A percentile compares a stretch with the other conserved stretches of the same genome.
Evolutionary conservation across 306 rosid genomes (phyloP).

Genomic region (Cucurbita pepo): DNA sequence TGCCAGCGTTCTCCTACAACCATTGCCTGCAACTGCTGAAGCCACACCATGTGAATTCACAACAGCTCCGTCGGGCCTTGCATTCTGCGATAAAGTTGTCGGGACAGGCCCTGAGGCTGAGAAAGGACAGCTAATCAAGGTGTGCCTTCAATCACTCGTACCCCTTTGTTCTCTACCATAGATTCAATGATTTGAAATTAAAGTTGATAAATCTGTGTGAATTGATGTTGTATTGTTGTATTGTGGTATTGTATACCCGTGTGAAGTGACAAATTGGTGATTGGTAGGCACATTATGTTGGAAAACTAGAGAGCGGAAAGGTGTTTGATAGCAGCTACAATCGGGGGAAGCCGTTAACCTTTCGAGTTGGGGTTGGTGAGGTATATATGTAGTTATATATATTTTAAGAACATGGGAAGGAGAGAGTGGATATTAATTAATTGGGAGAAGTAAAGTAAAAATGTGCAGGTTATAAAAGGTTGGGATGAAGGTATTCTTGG

Average conservation of each 20-base stretch:
- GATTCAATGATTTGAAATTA: background rate
- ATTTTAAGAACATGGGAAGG: background rate
- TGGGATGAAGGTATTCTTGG: slow-evolving; percentile 95
- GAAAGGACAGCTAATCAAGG: slow-evolving; percentile 85
- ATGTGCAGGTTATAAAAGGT: slow-evolving; percentile 74
- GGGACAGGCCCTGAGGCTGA: slow-evolving; percentile 61
- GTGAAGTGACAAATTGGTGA: background rate
- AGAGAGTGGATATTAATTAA: background rate
- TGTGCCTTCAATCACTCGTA: background rate
- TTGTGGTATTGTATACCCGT: background rate
- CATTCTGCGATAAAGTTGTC: slow-evolving; percentile 60
- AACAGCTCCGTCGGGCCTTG: slow-evolving; percentile 69
- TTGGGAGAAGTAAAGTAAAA: background rate
- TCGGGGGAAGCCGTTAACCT: slow-evolving; percentile 79
- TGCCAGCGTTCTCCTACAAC: slow-evolving; percentile 7
- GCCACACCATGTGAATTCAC: slow-evolving; percentile 40
- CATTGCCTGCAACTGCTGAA: slow-evolving; percentile 4
- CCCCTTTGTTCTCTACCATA: background rate
- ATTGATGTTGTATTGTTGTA: background rate
- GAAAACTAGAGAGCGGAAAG: slow-evolving; percentile 83
- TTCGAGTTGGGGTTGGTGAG: slow-evolving; percentile 92
- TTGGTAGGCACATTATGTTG: slow-evolving; percentile 70
- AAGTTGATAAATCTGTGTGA: background rate
- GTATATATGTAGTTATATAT: slow-evolving; percentile 14
- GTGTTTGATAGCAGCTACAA: slow-evolving; percentile 84